Evolutionary conservation across 2,329 filamentous ascomycete genomes (phyloP).

Genomic region (Fusarium musae): DNA sequence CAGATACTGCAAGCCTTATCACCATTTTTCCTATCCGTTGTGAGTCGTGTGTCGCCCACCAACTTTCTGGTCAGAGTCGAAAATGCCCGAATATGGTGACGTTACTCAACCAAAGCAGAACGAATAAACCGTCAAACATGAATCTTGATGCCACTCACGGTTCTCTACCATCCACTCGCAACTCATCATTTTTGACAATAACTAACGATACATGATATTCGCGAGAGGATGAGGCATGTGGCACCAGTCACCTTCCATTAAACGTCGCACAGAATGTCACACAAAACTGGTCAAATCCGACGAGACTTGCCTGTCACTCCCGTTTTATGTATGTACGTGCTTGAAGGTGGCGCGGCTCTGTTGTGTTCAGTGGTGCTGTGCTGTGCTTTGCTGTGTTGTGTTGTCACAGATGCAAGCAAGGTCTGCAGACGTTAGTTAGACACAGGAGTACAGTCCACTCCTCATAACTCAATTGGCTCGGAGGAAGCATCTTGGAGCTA

Average conservation of each 20-base stretch:
- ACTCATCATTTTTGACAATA: background rate
- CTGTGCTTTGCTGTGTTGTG: background rate
- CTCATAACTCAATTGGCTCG: constrained; percentile 11
- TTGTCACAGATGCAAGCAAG: constrained; percentile 15
- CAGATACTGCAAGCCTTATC: background rate
- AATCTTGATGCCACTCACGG: background rate
- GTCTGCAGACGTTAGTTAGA: background rate
- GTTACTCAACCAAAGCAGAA: background rate
- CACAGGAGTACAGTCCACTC: background rate
- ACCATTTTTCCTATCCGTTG: background rate
- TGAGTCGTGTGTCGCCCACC: constrained; percentile 10
- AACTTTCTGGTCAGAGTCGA: background rate
- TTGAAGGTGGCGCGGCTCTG: constrained; percentile 28
- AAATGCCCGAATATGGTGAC: background rate
- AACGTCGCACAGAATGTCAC: constrained; percentile 20
- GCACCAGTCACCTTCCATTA: constrained; percentile 30
- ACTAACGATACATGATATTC: background rate
- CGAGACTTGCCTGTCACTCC: constrained; percentile 11
- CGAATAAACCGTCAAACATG: background rate
- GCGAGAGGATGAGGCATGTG: constrained; percentile 17
- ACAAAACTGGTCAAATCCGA: constrained; percentile 15
- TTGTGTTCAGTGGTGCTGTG: background rate
- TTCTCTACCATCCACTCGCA: constrained; percentile 1
- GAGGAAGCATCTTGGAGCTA: background rate
- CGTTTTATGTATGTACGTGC: background rate